These are phyloP conservation scores for Fusarium sp. DNA, from an alignment of 2,329 filamentous ascomycete species.

Conservation along the genomic window DNA sequence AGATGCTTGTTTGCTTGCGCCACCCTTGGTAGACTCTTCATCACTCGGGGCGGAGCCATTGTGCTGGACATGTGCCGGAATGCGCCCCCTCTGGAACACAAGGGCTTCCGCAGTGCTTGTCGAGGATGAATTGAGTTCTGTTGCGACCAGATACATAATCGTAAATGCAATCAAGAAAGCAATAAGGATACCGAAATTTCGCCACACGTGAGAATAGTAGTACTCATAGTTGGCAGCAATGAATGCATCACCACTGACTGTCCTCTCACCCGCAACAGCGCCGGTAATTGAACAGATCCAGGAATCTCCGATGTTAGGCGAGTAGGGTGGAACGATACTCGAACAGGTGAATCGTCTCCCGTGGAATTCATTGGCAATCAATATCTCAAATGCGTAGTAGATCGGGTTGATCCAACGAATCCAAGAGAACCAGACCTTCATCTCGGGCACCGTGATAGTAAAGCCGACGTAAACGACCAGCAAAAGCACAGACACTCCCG, in stretches of 20 bases:
- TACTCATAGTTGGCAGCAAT: conserved; percentile 71
- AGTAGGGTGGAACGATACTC: conserved; percentile 63
- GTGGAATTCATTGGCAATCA: conserved; percentile 81
- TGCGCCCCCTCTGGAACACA: conserved; percentile 72
- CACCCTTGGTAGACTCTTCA: conserved; percentile 51
- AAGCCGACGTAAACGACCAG: conserved; percentile 56
- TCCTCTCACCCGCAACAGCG: conserved; percentile 66
- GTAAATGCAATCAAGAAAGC: conserved; percentile 77
- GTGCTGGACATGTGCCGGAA: conserved; percentile 59
- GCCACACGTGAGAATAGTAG: conserved; percentile 71
- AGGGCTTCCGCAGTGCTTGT: conserved; percentile 77
- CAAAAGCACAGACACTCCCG: conserved; percentile 71
- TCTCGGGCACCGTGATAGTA: conserved; percentile 40
- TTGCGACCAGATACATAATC: conserved; percentile 72
- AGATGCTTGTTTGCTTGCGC: conserved; percentile 25
- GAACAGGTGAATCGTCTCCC: conserved; percentile 70
- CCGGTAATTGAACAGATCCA: conserved; percentile 70
- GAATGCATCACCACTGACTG: conserved; percentile 74
- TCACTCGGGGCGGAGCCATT: conserved; percentile 48
- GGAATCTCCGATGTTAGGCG: conserved; percentile 59
- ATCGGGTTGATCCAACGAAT: conserved; percentile 82
- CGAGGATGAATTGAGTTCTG: conserved; percentile 75
- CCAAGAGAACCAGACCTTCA: conserved; percentile 81
- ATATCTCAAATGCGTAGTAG: conserved; percentile 79
- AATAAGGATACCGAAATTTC: conserved; percentile 79